These are phyloP conservation scores for Hygrophorus russula DNA, from an alignment of 768 basidiomycete species.

Conservation along the genomic window DNA sequence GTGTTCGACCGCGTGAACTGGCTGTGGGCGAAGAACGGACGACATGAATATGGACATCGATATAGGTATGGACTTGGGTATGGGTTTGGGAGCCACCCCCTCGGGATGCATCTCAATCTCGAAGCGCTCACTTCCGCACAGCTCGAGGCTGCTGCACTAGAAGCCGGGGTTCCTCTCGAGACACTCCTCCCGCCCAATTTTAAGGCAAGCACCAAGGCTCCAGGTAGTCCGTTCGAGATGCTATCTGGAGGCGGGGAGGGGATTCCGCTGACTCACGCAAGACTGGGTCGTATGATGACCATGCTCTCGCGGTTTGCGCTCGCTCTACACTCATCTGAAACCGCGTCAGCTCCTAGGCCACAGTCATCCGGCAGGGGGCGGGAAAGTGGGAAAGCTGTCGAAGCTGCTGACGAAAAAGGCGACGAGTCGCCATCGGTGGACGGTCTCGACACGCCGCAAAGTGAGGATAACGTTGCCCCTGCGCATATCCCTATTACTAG, in stretches of 20 bases:
- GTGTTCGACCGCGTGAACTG: conserved; percentile 6
- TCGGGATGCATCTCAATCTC: conserved; percentile 51
- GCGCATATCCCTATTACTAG: neutral
- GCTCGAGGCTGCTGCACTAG: conserved; percentile 52
- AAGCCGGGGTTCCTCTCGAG: conserved; percentile 52
- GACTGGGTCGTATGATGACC: conserved; percentile 44
- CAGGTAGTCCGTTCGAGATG: neutral
- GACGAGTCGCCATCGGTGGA: no score
- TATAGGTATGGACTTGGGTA: conserved; percentile 6
- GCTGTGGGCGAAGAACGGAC: conserved; percentile 10
- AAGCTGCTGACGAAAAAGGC: no score
- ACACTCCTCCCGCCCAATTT: conserved; percentile 34
- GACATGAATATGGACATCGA: conserved; percentile 10
- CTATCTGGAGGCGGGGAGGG: neutral
- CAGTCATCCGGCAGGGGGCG: neutral
- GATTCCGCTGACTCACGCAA: conserved; percentile 34
- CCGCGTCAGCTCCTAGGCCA: neutral
- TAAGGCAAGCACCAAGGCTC: conserved; percentile 5
- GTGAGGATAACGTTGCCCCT: neutral
- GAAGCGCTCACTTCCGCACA: conserved; percentile 43
- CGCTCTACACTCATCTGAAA: conserved; percentile 20
- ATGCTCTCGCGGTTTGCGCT: conserved; percentile 43
- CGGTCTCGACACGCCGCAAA: no score
- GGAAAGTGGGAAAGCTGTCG: neutral
- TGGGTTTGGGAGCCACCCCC: conserved; percentile 19